A percentile compares a stretch with the other conserved stretches of the same genome.
Conservation (phyloP, 129 eudicot genomes). For the Flaveria bidentis region DNA sequence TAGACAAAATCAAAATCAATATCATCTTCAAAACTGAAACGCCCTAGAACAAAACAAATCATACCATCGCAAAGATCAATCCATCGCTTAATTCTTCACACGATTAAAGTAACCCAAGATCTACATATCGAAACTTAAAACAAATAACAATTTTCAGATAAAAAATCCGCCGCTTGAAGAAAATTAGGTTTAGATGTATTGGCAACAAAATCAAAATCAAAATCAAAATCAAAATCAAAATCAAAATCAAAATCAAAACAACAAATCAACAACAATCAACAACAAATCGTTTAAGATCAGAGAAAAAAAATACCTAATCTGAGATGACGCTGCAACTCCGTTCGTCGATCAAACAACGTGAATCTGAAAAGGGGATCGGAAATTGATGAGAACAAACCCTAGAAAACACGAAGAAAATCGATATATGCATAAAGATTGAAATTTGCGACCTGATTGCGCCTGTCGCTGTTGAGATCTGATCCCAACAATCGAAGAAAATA, state of each 20-base stretch:
- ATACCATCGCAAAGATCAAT: background rate
- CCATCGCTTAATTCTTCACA: background rate
- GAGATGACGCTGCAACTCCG: constrained; percentile 24
- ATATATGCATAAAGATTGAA: constrained; percentile 1
- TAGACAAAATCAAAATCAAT: background rate
- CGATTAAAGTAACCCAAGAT: background rate
- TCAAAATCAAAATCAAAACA: constrained; percentile 2
- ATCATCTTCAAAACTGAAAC: constrained; percentile 2
- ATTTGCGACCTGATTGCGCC: constrained; percentile 25
- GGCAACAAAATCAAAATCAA: background rate
- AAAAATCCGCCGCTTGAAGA: background rate
- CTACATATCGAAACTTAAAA: background rate
- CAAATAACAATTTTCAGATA: constrained; percentile 6
- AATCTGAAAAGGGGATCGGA: constrained; percentile 30
- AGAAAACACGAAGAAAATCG: background rate
- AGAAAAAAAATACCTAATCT: constrained; percentile 8
- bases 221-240: constrained; percentile 7
- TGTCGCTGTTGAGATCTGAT: constrained; percentile 39
- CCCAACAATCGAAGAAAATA: constrained; percentile 30
- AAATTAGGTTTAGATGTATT: constrained; percentile 12
- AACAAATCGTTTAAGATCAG: background rate
- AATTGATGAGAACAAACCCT: constrained; percentile 7
- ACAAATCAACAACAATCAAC: constrained; percentile 5
- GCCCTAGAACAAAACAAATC: constrained; percentile 9
- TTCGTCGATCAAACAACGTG: constrained; percentile 16